Base-by-base conservation (phyloP, 2,329 filamentous ascomycete species). In the Myriosclerotinia curreyana region DNA sequence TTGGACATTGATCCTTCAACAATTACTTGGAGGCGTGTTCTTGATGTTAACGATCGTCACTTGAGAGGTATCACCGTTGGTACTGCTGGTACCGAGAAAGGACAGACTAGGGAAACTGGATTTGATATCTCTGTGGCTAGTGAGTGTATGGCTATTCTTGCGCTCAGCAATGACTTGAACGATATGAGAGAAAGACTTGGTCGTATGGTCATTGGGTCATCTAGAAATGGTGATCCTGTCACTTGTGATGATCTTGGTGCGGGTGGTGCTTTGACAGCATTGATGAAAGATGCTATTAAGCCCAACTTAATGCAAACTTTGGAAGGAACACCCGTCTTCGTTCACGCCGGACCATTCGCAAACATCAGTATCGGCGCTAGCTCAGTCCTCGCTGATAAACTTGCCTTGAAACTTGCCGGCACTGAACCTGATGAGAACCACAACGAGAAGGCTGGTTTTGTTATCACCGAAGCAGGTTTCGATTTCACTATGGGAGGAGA, bases 401-500 rank as follows among this genome's bases (percentile, higher is more conserved):
- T 99, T 76, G 95, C 95, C 0, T 82, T 99, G 69, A 99, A 99
- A 83, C 88, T 99, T 68, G 90, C 92, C 5, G 95, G 95, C 74
- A 97, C 94, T 1, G 95, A 99, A 78, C 84, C 87, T 7, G 94
- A 96, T 69, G 95, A 98, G 80, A 86, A 96, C 72, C 85, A 93
- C 73, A 81, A 86, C 59, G 81, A 87, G 71, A 94, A 95, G 82
- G 86, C 90, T 38, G 95, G 95, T 12, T 98, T 95, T 72, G 94
- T 97, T 28, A 88, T 99, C 46, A 99, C 95, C 1, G 95, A 99
- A 78, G 94, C 95, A 61, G 95, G 95, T 12, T 99, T 99, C 77
- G 95, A 99, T 78, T 99, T 99, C 80, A 98, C 95, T 73, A 99
- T 99, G 95, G 95, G 95, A 69, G 95, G 95, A 68, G 95, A 99